Base-by-base conservation (phyloP, 140 eudicot genomes). In the Erigeron philadelphicus region DNA sequence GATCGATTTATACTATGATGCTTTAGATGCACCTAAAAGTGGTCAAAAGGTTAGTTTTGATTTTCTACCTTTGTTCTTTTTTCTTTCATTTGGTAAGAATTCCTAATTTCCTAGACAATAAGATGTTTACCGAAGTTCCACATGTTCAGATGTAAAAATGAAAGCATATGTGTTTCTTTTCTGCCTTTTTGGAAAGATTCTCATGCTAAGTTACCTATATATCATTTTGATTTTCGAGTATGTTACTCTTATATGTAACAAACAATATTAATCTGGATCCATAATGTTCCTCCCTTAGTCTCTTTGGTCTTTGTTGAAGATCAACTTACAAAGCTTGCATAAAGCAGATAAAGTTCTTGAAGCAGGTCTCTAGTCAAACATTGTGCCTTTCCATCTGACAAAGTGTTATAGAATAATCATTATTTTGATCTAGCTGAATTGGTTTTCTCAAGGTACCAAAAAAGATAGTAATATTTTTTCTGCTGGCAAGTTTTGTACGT, bases 1-100 rank as follows among this genome's bases (percentile, higher is more conserved):
- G 71, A 69, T 82, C 2, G 91, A 89, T 81, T 76, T 86, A 10
- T 86, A 89, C 64, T 89, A 89, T 55, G 96, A 89, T 53, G 96
- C 95, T 43, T 40, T 89, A 58, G 95, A 89, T 75, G 95, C 96
- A 10, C 78, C 87, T 1, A 89, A 86, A 77, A 86, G 72, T 61
- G 96, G 96, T 65, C 74, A 80, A 64, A 79, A 81, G 95, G 95
- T 86, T 11, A 50, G 41, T 83, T 61, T 7, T 25, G 9, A 19
- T 19, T 16, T 68, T 46, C 35, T 72, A 58, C 55, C 17, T 2
- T 17, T 44, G 25, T n/a, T 43, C 1, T 68, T 68, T 11, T 6
- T 11, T 65, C 44, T 56, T 5, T 17, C 10, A 11, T 67, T 11
- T 31, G 19, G 10, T 7, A 31, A 31, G 38, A 31, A 31, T 31